Percentiles rank a stretch among this genome's conserved stretches.
These are phyloP conservation scores for Rhizopus stolonifer DNA, from an alignment of 371 early-diverging fungal species.

Conservation along the genomic window DNA sequence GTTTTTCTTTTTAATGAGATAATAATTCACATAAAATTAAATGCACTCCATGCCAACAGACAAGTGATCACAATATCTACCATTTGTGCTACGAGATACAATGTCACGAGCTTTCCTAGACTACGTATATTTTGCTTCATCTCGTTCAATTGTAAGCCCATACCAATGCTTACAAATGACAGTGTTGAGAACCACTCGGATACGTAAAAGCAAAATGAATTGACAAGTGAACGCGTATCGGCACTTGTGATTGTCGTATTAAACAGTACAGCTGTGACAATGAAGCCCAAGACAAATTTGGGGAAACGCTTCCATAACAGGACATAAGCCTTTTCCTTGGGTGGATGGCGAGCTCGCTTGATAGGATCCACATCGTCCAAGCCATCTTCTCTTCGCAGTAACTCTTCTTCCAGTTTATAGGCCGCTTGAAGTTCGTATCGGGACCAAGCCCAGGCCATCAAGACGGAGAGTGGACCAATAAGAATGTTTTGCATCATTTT, in stretches of 20 bases:
- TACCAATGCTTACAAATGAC: slow-evolving; percentile 62
- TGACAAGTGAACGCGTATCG: slow-evolving; percentile 38
- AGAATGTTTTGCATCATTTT: slow-evolving; percentile 68
- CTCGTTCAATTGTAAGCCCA: slow-evolving; percentile 57
- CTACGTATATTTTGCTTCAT: slow-evolving; percentile 50
- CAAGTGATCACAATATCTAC: slow-evolving; percentile 58
- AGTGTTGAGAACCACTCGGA: slow-evolving; percentile 66
- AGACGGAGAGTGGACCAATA: slow-evolving; percentile 61
- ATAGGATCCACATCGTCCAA: slow-evolving; percentile 15
- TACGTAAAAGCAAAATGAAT: slow-evolving; percentile 57
- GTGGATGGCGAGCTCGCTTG: slow-evolving; percentile 15
- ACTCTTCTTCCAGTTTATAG: slow-evolving; percentile 30
- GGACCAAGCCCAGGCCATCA: slow-evolving; percentile 60
- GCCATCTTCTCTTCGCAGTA: slow-evolving; percentile 11
- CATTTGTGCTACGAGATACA: slow-evolving; percentile 58
- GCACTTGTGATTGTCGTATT: slow-evolving; percentile 50
- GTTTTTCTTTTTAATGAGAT: background rate
- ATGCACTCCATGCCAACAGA: slow-evolving; percentile 56
- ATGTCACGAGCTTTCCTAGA: slow-evolving; percentile 50
- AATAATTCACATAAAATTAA: slow-evolving; percentile 21
- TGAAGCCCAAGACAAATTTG: slow-evolving; percentile 63
- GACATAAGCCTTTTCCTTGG: slow-evolving; percentile 29
- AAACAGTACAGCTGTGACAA: slow-evolving; percentile 58
- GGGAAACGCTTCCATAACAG: slow-evolving; percentile 62
- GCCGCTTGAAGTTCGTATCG: slow-evolving; percentile 46